Base-by-base conservation (phyloP, 23 red algal species). In the Gracilaria gracilis region DNA sequence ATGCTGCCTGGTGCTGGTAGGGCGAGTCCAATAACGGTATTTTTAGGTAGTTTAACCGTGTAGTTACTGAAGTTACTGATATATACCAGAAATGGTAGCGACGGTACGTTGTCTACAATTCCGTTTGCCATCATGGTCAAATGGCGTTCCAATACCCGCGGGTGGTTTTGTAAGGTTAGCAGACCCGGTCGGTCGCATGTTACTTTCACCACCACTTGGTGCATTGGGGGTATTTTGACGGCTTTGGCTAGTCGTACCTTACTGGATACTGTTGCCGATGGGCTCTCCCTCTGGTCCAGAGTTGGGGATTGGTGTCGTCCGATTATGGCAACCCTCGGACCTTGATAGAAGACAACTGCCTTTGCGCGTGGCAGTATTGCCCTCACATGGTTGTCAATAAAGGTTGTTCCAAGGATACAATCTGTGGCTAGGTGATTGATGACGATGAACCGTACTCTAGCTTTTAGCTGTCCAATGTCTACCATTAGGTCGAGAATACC, bases 371-470 rank as follows among this genome's bases (percentile, higher is more conserved):
- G 39, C 25, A 62, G 9, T 20, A 82, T 82, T 11, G 48, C 78
- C 32, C 78, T 48, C 4, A 82, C 19, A 23, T 82, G 78, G 9
- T 34, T 8, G 50, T 61, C 78, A 15, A 82, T 57, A 82, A 82
- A 82, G 21, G 57, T 59, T 25, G 78, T 82, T 4, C 21, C 57
- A 2, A 58, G 50, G 19, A 82, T 82, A 49, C 78, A 57, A 9
- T 59, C 51, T 14, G 57, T 20, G 31, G 78, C 78, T 4, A 82
- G 49, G 24, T 82, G 51, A 34, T 58, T 21, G 48, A 53, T 44
- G 0, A 82, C 25, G 39, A 82, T 57, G 25, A 82, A 59, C 13
- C 20, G 48, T 23, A 59, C 4, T 0, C 13, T 37, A 61, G 5
- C 49, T 82, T 82, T 4, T 32, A 34, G 51, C 25, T 61, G 19